Evolutionary conservation across 2,329 filamentous ascomycete species (phyloP), one percentile per base, ranked within the genome.

Genomic region (Corynespora cassiicola): DNA sequence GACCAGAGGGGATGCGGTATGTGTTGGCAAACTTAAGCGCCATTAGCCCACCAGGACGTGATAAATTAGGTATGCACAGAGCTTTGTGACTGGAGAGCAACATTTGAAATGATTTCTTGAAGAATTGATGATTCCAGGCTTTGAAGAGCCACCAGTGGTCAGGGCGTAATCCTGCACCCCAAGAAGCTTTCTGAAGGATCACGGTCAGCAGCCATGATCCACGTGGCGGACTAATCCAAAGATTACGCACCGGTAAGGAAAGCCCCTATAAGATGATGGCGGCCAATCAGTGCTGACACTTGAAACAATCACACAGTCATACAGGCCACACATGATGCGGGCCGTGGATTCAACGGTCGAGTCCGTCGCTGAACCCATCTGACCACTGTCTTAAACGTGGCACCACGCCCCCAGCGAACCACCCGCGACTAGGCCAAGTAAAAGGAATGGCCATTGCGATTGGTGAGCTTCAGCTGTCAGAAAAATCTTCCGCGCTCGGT

Each of bases 151-250:
- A 15, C 6, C 8, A 27, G 11, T 32, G 36, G 21, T 22, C 33
- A 12, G 31, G 14, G 26, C 33, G 11, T 19, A 23, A 42, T 42
- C 39, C 39, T 37, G 28, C 36, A 11, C 23, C 27, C 30, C 25
- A 32, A 37, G 29, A 38, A 42, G 39, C 33, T 37, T 42, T 42
- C 16, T 16, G 42, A 35, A 47, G 39, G 43, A 43, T 36, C 29
- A 27, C 3, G n/a, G 34, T 42, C 39, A 42, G 43, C 43, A 39
- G 34, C 39, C 43, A 36, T 39, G 39, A 43, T 47, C 43, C 43
- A 47, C 43, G 43, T 47, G 39, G 43, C 39, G 29, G 29, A 14
- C 30, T 16, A 15, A 22, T 20, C 19, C 31, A 25, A 23, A 33
- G 21, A 30, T 39, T 43, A 39, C 35, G 31, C 19, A 18, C 28